Evolutionary conservation across 306 rosid species (phyloP).

Genomic region (Vicia villosa): DNA sequence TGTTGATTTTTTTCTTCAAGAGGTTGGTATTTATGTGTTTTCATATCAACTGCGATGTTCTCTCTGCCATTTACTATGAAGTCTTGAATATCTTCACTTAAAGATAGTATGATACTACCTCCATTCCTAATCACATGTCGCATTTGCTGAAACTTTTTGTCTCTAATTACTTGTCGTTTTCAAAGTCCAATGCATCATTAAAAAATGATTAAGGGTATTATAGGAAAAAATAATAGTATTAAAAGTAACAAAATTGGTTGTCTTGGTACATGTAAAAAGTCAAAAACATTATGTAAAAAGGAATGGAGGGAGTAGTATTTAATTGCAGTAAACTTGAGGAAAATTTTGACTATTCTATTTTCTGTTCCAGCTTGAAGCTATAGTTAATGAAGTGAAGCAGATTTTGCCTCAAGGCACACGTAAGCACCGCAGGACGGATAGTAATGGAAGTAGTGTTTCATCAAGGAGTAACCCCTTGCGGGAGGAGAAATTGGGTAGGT

Average conservation of each 20-base stretch:
- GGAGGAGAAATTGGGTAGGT: slow-evolving; percentile 76
- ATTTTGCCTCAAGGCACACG: slow-evolving; percentile 72
- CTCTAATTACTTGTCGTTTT: no score
- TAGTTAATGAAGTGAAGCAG: slow-evolving; percentile 75
- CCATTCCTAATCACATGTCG: no score
- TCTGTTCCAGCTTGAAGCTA: slow-evolving; percentile 68
- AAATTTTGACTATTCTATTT: slow-evolving; percentile 26
- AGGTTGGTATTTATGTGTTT: slow-evolving; percentile 58
- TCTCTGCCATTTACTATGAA: slow-evolving; percentile 13
- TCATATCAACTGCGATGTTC: neutral
- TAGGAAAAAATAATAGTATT: no score
- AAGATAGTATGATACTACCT: slow-evolving; percentile 6
- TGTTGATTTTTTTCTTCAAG: slow-evolving; percentile 88
- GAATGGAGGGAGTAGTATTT: neutral
- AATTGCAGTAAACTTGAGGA: slow-evolving; percentile 30
- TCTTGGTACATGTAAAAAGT: no score
- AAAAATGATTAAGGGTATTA: no score
- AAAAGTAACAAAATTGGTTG: no score
- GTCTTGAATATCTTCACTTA: slow-evolving; percentile 5
- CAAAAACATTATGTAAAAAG: no score
- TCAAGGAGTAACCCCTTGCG: slow-evolving; percentile 88
- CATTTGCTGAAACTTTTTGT: no score
- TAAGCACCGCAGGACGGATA: slow-evolving; percentile 78
- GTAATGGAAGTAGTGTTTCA: slow-evolving; percentile 85
- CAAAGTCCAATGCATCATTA: no score